Conservation (phyloP, 768 basidiomycete species). For the Boletus sp. region DNA sequence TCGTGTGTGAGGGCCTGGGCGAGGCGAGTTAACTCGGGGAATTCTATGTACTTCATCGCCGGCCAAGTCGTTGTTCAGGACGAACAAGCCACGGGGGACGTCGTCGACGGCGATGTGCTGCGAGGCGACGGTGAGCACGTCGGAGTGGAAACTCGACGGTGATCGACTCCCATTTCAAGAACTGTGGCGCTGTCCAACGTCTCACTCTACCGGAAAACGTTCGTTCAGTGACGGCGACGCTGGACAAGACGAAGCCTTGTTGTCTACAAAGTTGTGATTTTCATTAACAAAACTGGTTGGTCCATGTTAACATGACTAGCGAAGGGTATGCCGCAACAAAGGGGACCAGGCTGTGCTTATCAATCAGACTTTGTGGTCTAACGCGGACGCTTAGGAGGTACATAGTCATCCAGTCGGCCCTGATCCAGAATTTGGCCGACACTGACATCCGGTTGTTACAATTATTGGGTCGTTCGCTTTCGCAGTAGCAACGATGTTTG, state of each 20-base stretch:
- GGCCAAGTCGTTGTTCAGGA: neutral
- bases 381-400: too few species aligned
- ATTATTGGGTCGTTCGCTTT: too few species aligned
- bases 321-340: neutral
- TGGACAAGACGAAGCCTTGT: neutral
- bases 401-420: too few species aligned
- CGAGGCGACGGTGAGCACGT: neutral
- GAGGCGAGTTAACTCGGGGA: slow-evolving; percentile 72
- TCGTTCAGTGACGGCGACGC: neutral
- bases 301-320: neutral
- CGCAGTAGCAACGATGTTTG: too few species aligned
- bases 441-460: too few species aligned
- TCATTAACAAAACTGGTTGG: neutral
- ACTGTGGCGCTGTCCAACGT: slow-evolving; percentile 14
- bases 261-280: neutral
- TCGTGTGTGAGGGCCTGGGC: slow-evolving; percentile 80
- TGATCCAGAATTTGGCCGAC: too few species aligned
- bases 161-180: slow-evolving; percentile 10
- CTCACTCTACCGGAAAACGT: slow-evolving; percentile 2
- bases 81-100: neutral
- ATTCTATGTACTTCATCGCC: slow-evolving; percentile 86
- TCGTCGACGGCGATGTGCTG: neutral
- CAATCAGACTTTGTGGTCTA: too few species aligned
- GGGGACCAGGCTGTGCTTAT: neutral
- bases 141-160: slow-evolving; percentile 20